phyloP scores from a whole-genome alignment of 2,329 filamentous ascomycete species.

The Aspergillus uvarum region DNA sequence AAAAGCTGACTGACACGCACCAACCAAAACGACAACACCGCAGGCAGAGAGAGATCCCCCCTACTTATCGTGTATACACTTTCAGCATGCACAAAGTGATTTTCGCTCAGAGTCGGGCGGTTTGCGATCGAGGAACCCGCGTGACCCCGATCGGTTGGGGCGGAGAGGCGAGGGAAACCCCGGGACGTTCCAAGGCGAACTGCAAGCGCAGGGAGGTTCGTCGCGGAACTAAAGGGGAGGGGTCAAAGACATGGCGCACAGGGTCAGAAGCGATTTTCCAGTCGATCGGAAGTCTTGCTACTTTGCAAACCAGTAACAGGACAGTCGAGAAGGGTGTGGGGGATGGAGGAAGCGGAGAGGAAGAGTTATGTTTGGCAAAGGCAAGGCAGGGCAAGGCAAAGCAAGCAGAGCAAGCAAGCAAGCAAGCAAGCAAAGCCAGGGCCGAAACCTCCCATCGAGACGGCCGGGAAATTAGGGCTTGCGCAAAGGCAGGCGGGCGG shows the following conservation, averaged over 20 bases:
- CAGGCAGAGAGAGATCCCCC: not conserved
- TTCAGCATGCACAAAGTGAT: not conserved
- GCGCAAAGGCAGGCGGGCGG: slow-evolving; percentile 20
- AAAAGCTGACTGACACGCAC: not conserved
- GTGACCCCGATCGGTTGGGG: slow-evolving; percentile 18
- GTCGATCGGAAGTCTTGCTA: slow-evolving; percentile 9
- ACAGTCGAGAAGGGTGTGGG: not conserved
- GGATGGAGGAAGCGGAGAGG: slow-evolving; percentile 8
- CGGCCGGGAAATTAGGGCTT: slow-evolving; percentile 41
- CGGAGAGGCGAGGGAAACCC: slow-evolving; percentile 19
- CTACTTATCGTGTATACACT: not conserved
- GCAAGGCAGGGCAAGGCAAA: not conserved
- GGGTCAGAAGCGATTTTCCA: slow-evolving; percentile 11
- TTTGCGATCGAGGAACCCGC: slow-evolving; percentile 10
- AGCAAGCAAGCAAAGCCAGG: not conserved
- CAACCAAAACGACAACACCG: slow-evolving; percentile 1
- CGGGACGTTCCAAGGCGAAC: slow-evolving; percentile 16
- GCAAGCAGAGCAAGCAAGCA: not conserved
- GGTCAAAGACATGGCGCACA: slow-evolving; percentile 13
- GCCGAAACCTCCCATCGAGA: slow-evolving; percentile 17
- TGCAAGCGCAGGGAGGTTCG: slow-evolving; percentile 15
- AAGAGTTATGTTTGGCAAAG: slow-evolving; percentile 15
- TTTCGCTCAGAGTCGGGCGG: not conserved
- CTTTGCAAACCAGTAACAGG: slow-evolving; percentile 1
- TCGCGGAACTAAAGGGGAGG: slow-evolving; percentile 14